phyloP scores from a whole-genome alignment of 495 filamentous ascomycete species.

The Chaetomium tenue region DNA sequence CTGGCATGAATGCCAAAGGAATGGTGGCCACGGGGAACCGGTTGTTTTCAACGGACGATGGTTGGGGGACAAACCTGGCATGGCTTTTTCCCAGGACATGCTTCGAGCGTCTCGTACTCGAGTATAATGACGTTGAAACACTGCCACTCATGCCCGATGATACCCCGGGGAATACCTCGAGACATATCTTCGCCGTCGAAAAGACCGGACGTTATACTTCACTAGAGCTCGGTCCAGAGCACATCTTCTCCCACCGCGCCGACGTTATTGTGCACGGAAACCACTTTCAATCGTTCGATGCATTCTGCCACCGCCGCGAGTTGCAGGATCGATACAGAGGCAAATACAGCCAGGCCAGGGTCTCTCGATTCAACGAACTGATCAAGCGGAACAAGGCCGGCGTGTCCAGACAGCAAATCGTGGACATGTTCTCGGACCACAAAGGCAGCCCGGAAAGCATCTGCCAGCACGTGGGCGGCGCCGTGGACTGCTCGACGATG shows the following conservation, averaged over 20 bases:
- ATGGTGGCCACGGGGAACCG: slow-evolving; percentile 30
- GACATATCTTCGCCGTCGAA: not conserved
- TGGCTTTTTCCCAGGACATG: slow-evolving; percentile 4
- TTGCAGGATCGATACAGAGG: not conserved
- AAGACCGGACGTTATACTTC: not conserved
- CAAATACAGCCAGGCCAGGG: not conserved
- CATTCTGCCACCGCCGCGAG: not conserved
- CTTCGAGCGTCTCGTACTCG: slow-evolving; percentile 4
- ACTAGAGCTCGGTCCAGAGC: not conserved
- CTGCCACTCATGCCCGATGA: rapidly evolving
- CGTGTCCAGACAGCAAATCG: not conserved
- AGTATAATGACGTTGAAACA: not conserved
- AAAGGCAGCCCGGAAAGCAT: not conserved
- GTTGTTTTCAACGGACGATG: slow-evolving; percentile 17
- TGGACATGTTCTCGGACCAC: slow-evolving; percentile 11
- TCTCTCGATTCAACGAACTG: not conserved
- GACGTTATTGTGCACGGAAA: slow-evolving; percentile 1
- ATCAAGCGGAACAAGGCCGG: not conserved
- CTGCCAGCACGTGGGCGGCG: not conserved
- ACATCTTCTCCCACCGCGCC: not conserved
- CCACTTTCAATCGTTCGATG: slow-evolving; percentile 12
- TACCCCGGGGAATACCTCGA: not conserved
- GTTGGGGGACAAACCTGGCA: not conserved
- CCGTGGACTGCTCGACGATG: not conserved
- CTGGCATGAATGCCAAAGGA: slow-evolving; percentile 33